phyloP scores from a whole-genome alignment of 2,329 filamentous ascomycete species.

The Xylaria hypoxylon region DNA sequence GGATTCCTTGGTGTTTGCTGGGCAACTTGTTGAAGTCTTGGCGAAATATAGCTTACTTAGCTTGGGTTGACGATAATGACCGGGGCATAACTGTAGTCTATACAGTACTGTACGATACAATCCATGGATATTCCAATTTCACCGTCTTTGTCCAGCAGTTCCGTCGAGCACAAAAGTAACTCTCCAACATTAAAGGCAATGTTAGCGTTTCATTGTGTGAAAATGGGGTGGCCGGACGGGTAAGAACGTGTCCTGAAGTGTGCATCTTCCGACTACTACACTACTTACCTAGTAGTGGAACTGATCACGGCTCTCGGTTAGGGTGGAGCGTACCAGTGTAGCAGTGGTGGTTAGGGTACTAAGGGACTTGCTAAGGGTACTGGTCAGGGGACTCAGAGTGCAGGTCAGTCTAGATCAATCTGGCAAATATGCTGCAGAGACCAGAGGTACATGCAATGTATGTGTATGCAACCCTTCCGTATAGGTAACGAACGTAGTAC shows the following conservation, averaged over 20 bases:
- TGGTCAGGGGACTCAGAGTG: slow-evolving; percentile 14
- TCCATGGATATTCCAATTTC: neutral
- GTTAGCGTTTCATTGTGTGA: neutral
- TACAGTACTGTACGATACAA: neutral
- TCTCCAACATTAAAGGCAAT: neutral
- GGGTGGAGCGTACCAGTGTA: neutral
- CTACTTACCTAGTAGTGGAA: no score
- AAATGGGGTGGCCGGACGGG: neutral
- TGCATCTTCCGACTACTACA: no score
- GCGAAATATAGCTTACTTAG: slow-evolving; percentile 10
- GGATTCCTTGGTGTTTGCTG: slow-evolving; percentile 11
- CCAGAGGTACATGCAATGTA: no score
- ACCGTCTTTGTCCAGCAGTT: neutral
- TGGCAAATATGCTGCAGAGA: slow-evolving; percentile 20
- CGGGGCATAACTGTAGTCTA: neutral
- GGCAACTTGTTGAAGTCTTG: slow-evolving; percentile 20
- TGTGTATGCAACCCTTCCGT: no score
- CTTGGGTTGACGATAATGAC: neutral
- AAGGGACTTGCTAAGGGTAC: no score
- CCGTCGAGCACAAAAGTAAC: neutral
- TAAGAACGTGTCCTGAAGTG: no score
- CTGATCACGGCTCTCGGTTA: neutral
- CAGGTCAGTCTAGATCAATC: slow-evolving; percentile 35
- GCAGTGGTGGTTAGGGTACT: neutral
- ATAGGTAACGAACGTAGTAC: no score